phyloP scores from a whole-genome alignment of 1,284 basidiomycete species.

The Marasmius tenuissimus region DNA sequence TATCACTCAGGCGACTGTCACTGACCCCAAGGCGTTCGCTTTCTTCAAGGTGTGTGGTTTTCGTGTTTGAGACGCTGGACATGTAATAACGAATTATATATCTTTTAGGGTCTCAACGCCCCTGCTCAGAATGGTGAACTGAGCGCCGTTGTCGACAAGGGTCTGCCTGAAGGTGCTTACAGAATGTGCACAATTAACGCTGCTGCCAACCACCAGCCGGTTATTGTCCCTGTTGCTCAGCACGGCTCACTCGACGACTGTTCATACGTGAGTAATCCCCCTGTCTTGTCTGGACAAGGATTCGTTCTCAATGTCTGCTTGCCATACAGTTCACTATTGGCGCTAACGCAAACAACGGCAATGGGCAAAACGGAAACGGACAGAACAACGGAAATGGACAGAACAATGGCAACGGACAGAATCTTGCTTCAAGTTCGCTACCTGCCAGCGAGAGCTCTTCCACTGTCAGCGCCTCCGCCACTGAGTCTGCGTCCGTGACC shows the following conservation, averaged over 20 bases:
- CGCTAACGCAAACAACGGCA: neutral
- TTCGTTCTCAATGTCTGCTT: neutral
- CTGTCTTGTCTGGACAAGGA: neutral
- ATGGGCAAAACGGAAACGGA: neutral
- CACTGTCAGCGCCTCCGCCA: neutral
- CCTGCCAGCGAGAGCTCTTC: neutral
- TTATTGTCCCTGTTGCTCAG: constrained; percentile 50
- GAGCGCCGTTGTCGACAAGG: constrained; percentile 42
- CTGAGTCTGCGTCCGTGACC: neutral
- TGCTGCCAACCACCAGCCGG: constrained; percentile 57
- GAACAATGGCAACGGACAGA: neutral
- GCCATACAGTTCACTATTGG: neutral
- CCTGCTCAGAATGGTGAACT: constrained; percentile 41
- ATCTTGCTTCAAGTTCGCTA: neutral
- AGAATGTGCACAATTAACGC: constrained; percentile 48
- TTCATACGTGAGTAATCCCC: constrained; percentile 42
- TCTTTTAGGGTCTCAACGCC: constrained; percentile 46
- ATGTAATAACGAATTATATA: neutral
- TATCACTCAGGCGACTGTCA: constrained; percentile 43
- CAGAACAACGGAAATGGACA: neutral
- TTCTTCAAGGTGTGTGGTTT: constrained; percentile 50
- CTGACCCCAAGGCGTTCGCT: constrained; percentile 48
- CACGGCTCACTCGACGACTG: constrained; percentile 52
- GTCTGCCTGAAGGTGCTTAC: constrained; percentile 52
- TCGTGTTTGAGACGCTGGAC: neutral